Evolutionary conservation across 2,329 filamentous ascomycete genomes (phyloP).

Genomic region (Byssoonygena ceratinophila): DNA sequence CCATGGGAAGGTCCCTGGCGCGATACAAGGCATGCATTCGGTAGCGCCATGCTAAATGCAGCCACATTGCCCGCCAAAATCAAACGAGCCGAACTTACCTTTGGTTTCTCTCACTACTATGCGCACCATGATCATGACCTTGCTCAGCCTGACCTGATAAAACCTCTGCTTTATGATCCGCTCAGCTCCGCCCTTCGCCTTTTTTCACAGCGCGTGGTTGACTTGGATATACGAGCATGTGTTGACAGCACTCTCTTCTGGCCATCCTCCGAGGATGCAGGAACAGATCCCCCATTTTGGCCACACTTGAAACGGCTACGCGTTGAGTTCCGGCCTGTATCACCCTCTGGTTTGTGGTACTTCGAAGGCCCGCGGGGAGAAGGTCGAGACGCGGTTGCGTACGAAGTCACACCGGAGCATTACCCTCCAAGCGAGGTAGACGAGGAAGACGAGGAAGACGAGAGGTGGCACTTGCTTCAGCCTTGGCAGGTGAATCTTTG

Average conservation of each 20-base stretch:
- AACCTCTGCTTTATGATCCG: slow-evolving; percentile 8
- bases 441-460: slow-evolving; percentile 5
- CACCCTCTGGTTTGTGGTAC: slow-evolving; percentile 12
- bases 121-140: slow-evolving; percentile 4
- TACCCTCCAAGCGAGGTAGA: slow-evolving; percentile 10
- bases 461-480: no score
- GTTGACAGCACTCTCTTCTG: slow-evolving; percentile 10
- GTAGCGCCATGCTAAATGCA: slow-evolving; percentile 1
- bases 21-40: slow-evolving; percentile 12
- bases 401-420: slow-evolving; percentile 2
- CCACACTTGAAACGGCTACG: slow-evolving; percentile 7
- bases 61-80: slow-evolving; percentile 4
- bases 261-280: slow-evolving; percentile 20
- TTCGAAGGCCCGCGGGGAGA: slow-evolving; percentile 9
- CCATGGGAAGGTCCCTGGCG: slow-evolving; percentile 1
- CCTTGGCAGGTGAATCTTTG: no score
- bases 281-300: slow-evolving; percentile 14
- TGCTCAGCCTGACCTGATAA: slow-evolving; percentile 3
- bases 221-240: slow-evolving; percentile 5
- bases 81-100: neutral
- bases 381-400: neutral
- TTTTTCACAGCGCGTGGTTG: slow-evolving; percentile 6
- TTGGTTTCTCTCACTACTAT: no score
- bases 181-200: slow-evolving; percentile 9
- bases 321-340: slow-evolving; percentile 7